phyloP scores from a whole-genome alignment of 106 monocot genomes.

The Dioscorea dumetorum region DNA sequence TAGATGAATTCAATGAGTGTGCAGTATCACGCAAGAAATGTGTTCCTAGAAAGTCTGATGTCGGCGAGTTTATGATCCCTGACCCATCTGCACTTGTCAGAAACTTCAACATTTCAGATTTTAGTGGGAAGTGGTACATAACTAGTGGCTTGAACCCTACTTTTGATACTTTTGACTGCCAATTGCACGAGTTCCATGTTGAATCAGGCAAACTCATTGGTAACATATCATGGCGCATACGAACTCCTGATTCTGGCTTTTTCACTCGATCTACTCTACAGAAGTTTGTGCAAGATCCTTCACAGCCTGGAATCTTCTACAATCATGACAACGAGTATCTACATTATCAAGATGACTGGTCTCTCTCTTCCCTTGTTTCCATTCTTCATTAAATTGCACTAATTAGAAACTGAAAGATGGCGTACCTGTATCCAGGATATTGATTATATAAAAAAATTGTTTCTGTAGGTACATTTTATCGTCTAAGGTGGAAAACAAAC shows the following conservation, averaged over 20 bases:
- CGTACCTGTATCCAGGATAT: background rate
- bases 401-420: too few relatives aligned
- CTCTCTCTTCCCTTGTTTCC: background rate
- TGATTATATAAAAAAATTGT: background rate
- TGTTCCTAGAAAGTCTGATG: conserved; percentile 71
- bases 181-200: conserved; percentile 84
- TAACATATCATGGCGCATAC: conserved; percentile 77
- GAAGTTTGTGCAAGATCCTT: conserved; percentile 83
- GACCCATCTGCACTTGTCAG: conserved; percentile 60
- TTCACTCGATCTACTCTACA: conserved; percentile 73
- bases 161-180: conserved; percentile 91
- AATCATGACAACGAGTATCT: conserved; percentile 98
- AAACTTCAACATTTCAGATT: conserved; percentile 70
- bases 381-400: too few relatives aligned
- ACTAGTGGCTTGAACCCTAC: conserved; percentile 83
- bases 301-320: conserved; percentile 72
- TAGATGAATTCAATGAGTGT: conserved; percentile 96
- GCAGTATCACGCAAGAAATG: conserved; percentile 97
- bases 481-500: conserved; percentile 67
- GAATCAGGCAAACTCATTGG: conserved; percentile 68
- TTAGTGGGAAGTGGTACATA: conserved; percentile 94
- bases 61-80: conserved; percentile 89
- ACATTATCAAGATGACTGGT: conserved; percentile 99
- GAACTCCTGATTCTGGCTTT: conserved; percentile 71
- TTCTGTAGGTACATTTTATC: conserved; percentile 79